These are phyloP conservation scores for Gossypium lobatum DNA, from an alignment of 441 rosid genomes.

Conservation along the genomic window DNA sequence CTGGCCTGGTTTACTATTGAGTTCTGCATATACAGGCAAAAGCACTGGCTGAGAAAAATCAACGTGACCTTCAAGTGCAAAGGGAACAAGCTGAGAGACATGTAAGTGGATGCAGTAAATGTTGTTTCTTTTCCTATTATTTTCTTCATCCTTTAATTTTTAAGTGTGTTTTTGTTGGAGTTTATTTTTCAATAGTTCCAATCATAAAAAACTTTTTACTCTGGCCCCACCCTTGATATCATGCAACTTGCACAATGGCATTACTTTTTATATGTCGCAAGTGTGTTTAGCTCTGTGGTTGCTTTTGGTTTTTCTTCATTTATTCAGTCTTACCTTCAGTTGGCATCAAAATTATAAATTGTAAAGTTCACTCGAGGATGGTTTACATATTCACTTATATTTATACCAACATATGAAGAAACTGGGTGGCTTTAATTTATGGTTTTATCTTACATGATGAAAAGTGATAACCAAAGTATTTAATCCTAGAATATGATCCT, in stretches of 20 bases:
- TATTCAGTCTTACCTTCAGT: neutral
- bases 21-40: conserved; percentile 54
- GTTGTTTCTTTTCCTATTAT: neutral
- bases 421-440: neutral
- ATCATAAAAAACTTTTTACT: neutral
- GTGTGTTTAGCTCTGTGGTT: neutral
- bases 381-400: neutral
- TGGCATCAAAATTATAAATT: neutral
- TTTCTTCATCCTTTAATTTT: neutral
- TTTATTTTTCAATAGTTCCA: conserved; percentile 22
- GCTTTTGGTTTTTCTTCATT: neutral
- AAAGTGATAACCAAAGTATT: neutral
- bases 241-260: neutral
- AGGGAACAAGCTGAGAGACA: conserved; percentile 94
- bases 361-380: neutral
- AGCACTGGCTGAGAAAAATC: conserved; percentile 91
- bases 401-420: neutral
- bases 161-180: neutral
- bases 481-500: neutral
- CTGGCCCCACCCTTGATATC: neutral
- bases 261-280: neutral
- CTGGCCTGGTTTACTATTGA: conserved; percentile 11
- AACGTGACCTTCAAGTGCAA: conserved; percentile 80
- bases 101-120: conserved; percentile 40
- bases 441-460: neutral